These are phyloP conservation scores for Podosphaera aphanis DNA, from an alignment of 2,329 filamentous ascomycete genomes.

Conservation along the genomic window DNA sequence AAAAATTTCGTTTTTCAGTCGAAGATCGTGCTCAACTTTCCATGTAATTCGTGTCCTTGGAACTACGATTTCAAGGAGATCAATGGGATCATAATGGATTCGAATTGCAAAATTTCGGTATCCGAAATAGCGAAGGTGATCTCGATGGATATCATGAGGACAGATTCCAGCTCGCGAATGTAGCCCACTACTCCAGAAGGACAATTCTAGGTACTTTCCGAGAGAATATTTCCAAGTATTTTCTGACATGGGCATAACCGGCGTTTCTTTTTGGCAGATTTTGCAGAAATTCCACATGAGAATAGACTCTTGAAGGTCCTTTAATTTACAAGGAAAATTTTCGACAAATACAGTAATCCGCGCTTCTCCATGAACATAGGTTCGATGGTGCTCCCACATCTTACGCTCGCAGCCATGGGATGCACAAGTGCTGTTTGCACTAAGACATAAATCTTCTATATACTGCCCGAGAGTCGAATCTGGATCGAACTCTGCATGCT, in stretches of 20 bases:
- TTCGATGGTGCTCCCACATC: conserved; percentile 82
- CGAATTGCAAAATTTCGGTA: conserved; percentile 65
- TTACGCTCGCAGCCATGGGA: conserved; percentile 68
- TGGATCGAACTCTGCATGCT: conserved; percentile 51
- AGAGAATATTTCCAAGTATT: conserved; percentile 97
- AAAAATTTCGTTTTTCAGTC: conserved; percentile 81
- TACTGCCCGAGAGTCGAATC: conserved; percentile 91
- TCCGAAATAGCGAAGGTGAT: conserved; percentile 84
- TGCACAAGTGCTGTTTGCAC: conserved; percentile 53
- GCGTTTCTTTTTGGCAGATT: conserved; percentile 71
- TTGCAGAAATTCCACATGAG: conserved; percentile 98
- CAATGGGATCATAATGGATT: conserved; percentile 80
- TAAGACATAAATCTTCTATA: conserved; percentile 67
- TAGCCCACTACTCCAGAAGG: conserved; percentile 79
- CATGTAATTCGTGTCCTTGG: conserved; percentile 77
- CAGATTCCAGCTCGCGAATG: conserved; percentile 54
- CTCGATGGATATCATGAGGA: conserved; percentile 73
- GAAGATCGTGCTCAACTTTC: conserved; percentile 90
- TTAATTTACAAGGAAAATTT: conserved; percentile 41
- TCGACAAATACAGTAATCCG: conserved; percentile 83
- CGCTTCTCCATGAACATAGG: conserved; percentile 90
- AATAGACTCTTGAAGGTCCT: conserved; percentile 48
- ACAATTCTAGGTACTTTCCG: conserved; percentile 90
- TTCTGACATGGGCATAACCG: conserved; percentile 73
- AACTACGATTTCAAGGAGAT: conserved; percentile 82